phyloP scores from a whole-genome alignment of 306 rosid genomes.

The Trifolium dubium region DNA sequence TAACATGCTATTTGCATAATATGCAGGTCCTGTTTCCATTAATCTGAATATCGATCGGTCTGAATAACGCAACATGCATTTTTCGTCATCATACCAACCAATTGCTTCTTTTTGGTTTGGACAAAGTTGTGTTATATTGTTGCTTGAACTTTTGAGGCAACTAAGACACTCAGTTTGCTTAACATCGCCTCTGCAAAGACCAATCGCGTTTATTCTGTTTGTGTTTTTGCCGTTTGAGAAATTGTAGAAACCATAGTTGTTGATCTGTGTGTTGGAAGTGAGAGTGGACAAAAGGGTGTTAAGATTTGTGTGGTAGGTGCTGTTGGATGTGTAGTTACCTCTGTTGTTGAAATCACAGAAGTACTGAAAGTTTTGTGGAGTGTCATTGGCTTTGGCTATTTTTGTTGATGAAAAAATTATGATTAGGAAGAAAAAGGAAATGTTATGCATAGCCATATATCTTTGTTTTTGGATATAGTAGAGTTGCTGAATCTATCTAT shows the following conservation, averaged over 20 bases:
- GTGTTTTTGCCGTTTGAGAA: not conserved
- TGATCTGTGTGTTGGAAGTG: constrained; percentile 6
- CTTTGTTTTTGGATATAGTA: too few species aligned
- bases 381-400: not conserved
- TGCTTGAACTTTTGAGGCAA: not conserved
- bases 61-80: constrained; percentile 9
- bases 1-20: not conserved
- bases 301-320: constrained; percentile 2
- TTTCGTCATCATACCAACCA: constrained; percentile 1
- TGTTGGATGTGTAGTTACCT: not conserved
- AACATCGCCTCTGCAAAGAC: constrained; percentile 23
- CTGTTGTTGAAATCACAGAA: not conserved
- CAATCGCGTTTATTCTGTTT: not conserved
- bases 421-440: not conserved
- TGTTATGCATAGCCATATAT: too few species aligned
- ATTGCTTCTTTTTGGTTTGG: constrained; percentile 20
- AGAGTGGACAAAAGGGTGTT: not conserved
- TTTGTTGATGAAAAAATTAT: not conserved
- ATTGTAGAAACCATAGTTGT: constrained; percentile 10
- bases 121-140: not conserved
- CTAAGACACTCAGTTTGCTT: not conserved
- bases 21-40: not conserved
- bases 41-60: not conserved
- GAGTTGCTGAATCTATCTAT: too few species aligned
- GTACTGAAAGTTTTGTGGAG: not conserved